Evolutionary conservation across 2,329 filamentous ascomycete genomes (phyloP), one percentile per base, ranked within the genome.

Genomic region (Cryphonectria naterciae): DNA sequence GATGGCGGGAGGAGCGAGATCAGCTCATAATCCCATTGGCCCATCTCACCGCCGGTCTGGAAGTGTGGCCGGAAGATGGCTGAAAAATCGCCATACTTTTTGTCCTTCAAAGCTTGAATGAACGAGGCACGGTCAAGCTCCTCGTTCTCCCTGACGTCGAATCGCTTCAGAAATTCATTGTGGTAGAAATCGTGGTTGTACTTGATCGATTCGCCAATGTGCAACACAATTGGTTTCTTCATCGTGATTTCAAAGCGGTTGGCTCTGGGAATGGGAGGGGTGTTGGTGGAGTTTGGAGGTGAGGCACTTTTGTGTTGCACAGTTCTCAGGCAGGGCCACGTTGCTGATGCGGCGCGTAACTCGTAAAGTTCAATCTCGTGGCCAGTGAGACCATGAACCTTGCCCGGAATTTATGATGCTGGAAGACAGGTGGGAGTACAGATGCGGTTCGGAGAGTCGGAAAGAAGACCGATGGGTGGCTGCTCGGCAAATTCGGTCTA

Each of bases 1-100:
- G 81, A 85, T 0, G 76, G 41, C 0, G 89, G 89, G 5, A 91
- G 78, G 7, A 87, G 77, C 74, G 58, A 90, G 85, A 73, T 71
- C 41, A 76, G 71, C 63, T 76, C 74, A 1, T 69, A 67, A 43
- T 76, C 74, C 74, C 75, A 76, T 17, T 68, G 64, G 1, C 75
- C 74, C 75, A 76, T 76, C 70, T 76, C 75, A 15, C 75, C 75
- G 39, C 74, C 75, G 8, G 67, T 72, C 13, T 72, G 71, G 72
- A 75, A 76, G 41, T 74, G 74, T 39, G 75, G 75, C 49, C 74
- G 71, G 56, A 75, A 73, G 43, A 72, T 70, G 4, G 70, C 70
- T 15, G 56, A 68, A 37, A 91, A 77, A 73, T 90, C 86, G 22
- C 79, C 75, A 74, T 91, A 85, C 87, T 65, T 68, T 15, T 78